Percentiles rank a stretch among this genome's conserved stretches.
phyloP scores from a whole-genome alignment of 768 basidiomycete species.

The Pisolithus microcarpus region DNA sequence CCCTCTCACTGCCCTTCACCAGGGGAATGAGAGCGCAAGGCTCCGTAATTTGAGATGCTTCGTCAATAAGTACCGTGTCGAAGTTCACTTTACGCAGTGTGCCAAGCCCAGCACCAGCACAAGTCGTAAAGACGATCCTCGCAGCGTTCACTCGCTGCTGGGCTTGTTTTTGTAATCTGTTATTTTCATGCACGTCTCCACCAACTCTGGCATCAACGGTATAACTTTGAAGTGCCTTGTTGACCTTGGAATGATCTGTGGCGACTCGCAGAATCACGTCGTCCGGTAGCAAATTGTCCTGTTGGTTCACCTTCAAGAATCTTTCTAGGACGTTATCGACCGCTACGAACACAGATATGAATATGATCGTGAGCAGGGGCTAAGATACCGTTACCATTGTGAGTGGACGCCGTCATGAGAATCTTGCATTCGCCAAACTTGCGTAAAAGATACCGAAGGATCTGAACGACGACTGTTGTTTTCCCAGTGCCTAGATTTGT shows the following conservation, averaged over 20 bases:
- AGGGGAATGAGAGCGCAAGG: slow-evolving; percentile 59
- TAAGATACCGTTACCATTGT: slow-evolving; percentile 41
- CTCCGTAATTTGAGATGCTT: slow-evolving; percentile 67
- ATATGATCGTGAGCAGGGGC: neutral
- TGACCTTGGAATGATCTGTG: slow-evolving; percentile 58
- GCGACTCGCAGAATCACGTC: slow-evolving; percentile 62
- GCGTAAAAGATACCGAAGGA: slow-evolving; percentile 39
- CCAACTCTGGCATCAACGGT: slow-evolving; percentile 62
- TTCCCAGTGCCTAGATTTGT: slow-evolving; percentile 53
- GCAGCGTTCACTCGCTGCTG: slow-evolving; percentile 51
- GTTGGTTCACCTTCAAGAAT: slow-evolving; percentile 44
- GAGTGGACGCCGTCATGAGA: slow-evolving; percentile 66
- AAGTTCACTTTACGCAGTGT: slow-evolving; percentile 49
- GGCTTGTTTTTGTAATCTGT: slow-evolving; percentile 48
- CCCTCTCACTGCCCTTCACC: slow-evolving; percentile 53
- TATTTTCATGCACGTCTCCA: slow-evolving; percentile 52
- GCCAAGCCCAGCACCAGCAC: slow-evolving; percentile 56
- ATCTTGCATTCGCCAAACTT: slow-evolving; percentile 36
- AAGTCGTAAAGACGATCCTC: slow-evolving; percentile 57
- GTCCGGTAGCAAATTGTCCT: slow-evolving; percentile 37
- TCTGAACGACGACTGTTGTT: slow-evolving; percentile 62
- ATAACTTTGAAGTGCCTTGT: slow-evolving; percentile 47
- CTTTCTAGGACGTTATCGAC: slow-evolving; percentile 67
- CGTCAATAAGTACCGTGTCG: slow-evolving; percentile 58
- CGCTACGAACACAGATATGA: slow-evolving; percentile 32